A percentile compares a stretch with the other conserved stretches of the same genome.
Conservation (phyloP, 352 stramenopile genomes). For the Globisporangium camurandrum region DNA sequence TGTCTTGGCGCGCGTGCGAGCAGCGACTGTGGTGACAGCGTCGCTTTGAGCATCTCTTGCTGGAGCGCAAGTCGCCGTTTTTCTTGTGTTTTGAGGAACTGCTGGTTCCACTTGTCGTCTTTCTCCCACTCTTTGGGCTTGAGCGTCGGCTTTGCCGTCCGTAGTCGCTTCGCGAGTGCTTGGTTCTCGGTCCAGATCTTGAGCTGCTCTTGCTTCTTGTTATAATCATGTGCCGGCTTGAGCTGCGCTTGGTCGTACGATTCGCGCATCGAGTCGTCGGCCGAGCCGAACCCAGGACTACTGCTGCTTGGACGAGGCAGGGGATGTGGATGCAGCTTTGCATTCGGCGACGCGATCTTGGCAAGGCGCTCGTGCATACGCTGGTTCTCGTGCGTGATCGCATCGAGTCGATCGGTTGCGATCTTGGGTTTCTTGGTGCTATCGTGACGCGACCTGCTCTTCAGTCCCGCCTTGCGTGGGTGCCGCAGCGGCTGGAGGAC, state of each 20-base stretch:
- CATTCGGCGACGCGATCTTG: conserved; percentile 11
- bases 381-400: conserved; percentile 20
- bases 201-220: conserved; percentile 56
- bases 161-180: conserved; percentile 50
- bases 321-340: not conserved
- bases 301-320: not conserved
- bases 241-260: not conserved
- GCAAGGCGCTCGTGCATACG: conserved; percentile 16
- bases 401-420: conserved; percentile 15
- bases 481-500: conserved; percentile 9
- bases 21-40: conserved; percentile 31
- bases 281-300: conserved; percentile 9
- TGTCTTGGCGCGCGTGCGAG: conserved; percentile 15
- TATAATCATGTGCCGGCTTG: conserved; percentile 30
- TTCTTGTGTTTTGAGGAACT: conserved; percentile 57
- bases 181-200: conserved; percentile 77
- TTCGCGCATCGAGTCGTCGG: not conserved
- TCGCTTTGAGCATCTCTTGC: conserved; percentile 38
- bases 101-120: conserved; percentile 64
- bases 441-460: conserved; percentile 9
- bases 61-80: conserved; percentile 37
- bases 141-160: conserved; percentile 56
- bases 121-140: conserved; percentile 65
- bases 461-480: conserved; percentile 4
- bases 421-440: conserved; percentile 16